These are phyloP conservation scores for Coemansia sp. DNA, from an alignment of 192 early-diverging fungal genomes.

Conservation along the genomic window DNA sequence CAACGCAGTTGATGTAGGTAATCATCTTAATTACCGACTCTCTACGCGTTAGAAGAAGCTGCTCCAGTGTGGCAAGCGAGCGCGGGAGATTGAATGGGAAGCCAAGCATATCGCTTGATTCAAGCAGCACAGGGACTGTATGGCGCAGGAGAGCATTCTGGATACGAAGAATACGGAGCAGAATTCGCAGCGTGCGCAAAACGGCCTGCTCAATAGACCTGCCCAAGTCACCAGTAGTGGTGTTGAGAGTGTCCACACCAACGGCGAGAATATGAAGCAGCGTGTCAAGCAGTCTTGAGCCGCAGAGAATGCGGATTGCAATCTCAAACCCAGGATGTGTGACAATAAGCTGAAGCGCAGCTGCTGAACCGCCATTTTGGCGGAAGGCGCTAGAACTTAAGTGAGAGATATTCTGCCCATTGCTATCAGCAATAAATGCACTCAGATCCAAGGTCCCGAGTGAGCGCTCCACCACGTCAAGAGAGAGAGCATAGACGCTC, in stretches of 20 bases:
- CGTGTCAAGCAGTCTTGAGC: conserved; percentile 65
- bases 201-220: conserved; percentile 39
- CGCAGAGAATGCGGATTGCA: conserved; percentile 71
- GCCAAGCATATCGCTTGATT: conserved; percentile 46
- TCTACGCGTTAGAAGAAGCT: conserved; percentile 71
- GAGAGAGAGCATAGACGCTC: conserved; percentile 60
- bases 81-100: conserved; percentile 54
- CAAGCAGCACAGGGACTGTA: conserved; percentile 61
- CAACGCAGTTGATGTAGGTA: conserved; percentile 65
- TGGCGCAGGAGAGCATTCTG: conserved; percentile 74
- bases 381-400: background rate
- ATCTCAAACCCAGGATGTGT: conserved; percentile 88
- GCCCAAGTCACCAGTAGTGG: conserved; percentile 20
- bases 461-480: conserved; percentile 78
- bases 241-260: conserved; percentile 64
- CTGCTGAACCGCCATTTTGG: conserved; percentile 9
- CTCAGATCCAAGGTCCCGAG: conserved; percentile 74
- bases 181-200: conserved; percentile 58
- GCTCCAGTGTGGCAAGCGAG: conserved; percentile 73
- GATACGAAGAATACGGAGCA: conserved; percentile 67
- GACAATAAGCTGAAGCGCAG: conserved; percentile 49
- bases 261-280: conserved; percentile 70
- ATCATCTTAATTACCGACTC: conserved; percentile 73
- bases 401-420: background rate
- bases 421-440: conserved; percentile 32